Conservation (phyloP, 495 filamentous ascomycete species). For the Massariosphaeria phaeospora region DNA sequence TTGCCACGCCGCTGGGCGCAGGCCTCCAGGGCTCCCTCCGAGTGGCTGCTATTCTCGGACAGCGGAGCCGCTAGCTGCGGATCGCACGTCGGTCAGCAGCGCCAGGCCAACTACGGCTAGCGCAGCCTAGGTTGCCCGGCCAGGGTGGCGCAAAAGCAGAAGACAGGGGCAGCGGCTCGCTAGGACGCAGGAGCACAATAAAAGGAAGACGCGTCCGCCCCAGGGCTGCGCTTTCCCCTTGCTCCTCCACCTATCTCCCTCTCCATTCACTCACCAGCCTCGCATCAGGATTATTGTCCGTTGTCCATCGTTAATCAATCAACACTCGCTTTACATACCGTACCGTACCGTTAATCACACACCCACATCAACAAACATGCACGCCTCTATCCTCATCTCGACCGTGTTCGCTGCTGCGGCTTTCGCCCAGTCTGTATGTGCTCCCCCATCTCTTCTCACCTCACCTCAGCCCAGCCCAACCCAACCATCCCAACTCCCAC, state of each 20-base stretch:
- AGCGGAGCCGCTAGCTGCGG: no score
- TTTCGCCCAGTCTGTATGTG: conserved; percentile 20
- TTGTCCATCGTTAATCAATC: conserved; percentile 11
- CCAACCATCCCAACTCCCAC: no score
- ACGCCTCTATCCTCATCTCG: conserved; percentile 36
- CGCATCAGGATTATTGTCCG: background rate
- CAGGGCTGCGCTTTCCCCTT: no score
- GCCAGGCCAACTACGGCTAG: no score
- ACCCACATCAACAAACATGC: conserved; percentile 36
- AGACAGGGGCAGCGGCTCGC: background rate
- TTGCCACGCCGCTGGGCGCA: no score
- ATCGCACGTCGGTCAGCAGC: no score
- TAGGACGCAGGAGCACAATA: background rate
- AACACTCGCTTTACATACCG: background rate
- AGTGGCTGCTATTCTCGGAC: no score
- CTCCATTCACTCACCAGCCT: background rate
- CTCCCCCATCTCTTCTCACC: background rate
- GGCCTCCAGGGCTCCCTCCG: no score
- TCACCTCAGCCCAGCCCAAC: conserved; percentile 1
- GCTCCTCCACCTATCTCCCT: background rate
- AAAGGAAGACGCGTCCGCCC: conserved; percentile 8
- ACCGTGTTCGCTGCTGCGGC: conserved; percentile 35
- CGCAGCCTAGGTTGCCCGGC: no score
- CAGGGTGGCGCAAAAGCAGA: conserved; percentile 11
- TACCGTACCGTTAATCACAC: background rate